Base-by-base conservation (phyloP, 306 rosid species). In the Castanea mollissima region DNA sequence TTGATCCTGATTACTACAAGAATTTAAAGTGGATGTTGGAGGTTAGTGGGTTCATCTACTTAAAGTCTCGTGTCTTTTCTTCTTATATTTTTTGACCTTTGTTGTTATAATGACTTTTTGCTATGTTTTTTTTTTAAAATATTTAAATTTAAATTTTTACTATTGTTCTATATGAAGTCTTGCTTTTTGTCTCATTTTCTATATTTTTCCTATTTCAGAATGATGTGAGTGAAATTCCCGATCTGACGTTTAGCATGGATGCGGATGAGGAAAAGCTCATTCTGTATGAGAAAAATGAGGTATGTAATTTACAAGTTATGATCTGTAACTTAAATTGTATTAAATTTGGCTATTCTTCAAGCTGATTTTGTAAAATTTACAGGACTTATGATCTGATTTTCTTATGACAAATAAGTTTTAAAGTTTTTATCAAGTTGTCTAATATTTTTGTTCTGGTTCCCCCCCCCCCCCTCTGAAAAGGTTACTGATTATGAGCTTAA, bases 21-120 rank as follows among this genome's bases (percentile, higher is more conserved):
- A 96, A 93, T 88, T 93, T 96, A 91, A 96, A 96, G 83, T 96
- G 99, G 99, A 86, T 96, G 98, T 81, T 96, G 69, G 99, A 96
- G 98, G 99, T 93, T 73, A 82, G 92, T 82, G 51, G 73, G 35
- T 78, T 72, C 57, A 79, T 81, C 73, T 62, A 21, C 41, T 60
- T 38, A 65, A 75, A 77, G 14, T 41, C 55, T 70, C 51, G 23
- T 58, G 55, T 52, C 71, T 78, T 63, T 55, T 74, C 58, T 49
- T 67, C 55, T 71, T 56, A 55, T 27, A 65, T 69, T 34, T 70
- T 15, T 57, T 67, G 6, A 21, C 81, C 54, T 5, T 12, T 70
- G 27, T 34, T 29, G 19, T 34, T 18, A 55, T 62, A 62, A 31
- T 27, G 38, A 65, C 11, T 4, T 19, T 35, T 68, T 34, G 25